A percentile compares a stretch with the other conserved stretches of the same genome.
Evolutionary conservation across 768 basidiomycete species (phyloP).

Genomic region (Floccularia luteovirens): DNA sequence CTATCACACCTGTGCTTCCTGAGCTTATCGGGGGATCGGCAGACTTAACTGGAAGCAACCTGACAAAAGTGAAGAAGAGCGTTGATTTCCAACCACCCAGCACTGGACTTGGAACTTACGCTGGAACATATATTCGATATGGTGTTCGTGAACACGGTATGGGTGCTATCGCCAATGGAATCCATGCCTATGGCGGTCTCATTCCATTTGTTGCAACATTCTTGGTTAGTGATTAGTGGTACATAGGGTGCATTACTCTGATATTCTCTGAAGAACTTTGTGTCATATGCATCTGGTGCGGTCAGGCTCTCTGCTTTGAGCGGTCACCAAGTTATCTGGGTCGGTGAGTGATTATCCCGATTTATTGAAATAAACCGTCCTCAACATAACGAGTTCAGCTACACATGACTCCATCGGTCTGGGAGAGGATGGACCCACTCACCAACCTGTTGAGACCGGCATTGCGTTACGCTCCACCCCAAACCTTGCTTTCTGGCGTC

Average conservation of each 20-base stretch:
- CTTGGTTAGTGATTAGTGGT: constrained; percentile 44
- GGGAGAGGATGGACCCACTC: constrained; percentile 93
- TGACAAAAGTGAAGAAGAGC: constrained; percentile 80
- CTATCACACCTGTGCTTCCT: constrained; percentile 67
- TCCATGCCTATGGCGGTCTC: constrained; percentile 84
- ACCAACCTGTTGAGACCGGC: constrained; percentile 90
- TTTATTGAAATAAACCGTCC: background rate
- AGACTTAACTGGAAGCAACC: constrained; percentile 87
- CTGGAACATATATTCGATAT: constrained; percentile 89
- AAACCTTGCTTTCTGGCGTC: constrained; percentile 89
- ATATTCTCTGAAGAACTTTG: constrained; percentile 60
- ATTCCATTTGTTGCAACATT: constrained; percentile 91
- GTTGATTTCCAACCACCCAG: constrained; percentile 89
- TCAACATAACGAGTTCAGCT: constrained; percentile 31
- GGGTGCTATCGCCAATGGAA: constrained; percentile 92
- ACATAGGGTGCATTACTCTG: constrained; percentile 5
- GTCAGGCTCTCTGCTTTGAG: constrained; percentile 87
- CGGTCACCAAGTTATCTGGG: constrained; percentile 88
- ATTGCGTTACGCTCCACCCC: constrained; percentile 84
- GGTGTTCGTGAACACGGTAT: constrained; percentile 98
- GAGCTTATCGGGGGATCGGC: constrained; percentile 88
- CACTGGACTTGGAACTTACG: constrained; percentile 77
- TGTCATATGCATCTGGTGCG: constrained; percentile 90
- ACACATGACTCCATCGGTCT: constrained; percentile 94
- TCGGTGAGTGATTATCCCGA: constrained; percentile 45